Evolutionary conservation across 2,329 filamentous ascomycete species (phyloP).

Genomic region (Ophiosphaerella korrae): DNA sequence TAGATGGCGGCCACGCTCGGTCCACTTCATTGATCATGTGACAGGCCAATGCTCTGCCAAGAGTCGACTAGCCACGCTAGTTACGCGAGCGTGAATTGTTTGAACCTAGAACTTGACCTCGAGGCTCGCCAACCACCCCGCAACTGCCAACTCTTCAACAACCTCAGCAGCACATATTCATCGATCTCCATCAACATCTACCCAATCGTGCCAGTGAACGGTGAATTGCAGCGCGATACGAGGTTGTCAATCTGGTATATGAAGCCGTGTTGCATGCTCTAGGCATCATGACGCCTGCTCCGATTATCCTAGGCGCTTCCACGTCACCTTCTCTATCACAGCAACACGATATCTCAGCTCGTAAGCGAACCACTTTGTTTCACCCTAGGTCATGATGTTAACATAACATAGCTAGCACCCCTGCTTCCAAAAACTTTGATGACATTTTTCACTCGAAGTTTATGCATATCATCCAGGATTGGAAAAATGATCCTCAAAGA

Average conservation of each 20-base stretch:
- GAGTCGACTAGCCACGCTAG: constrained; percentile 32
- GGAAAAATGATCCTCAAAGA: constrained; percentile 36
- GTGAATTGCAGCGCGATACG: constrained; percentile 8
- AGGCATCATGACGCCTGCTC: constrained; percentile 43
- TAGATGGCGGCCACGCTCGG: constrained; percentile 14
- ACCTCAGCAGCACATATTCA: constrained; percentile 26
- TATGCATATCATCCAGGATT: constrained; percentile 40
- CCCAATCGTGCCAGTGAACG: constrained; percentile 4
- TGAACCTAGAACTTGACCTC: constrained; percentile 39
- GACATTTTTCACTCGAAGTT: constrained; percentile 44
- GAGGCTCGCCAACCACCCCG: constrained; percentile 30
- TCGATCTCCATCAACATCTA: constrained; percentile 28
- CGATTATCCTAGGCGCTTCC: constrained; percentile 29
- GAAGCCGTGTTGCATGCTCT: constrained; percentile 30
- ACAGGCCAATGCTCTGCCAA: constrained; percentile 36
- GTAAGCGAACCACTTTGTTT: constrained; percentile 13
- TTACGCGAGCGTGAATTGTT: constrained; percentile 49
- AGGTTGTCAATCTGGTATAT: constrained; percentile 24
- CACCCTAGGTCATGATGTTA: constrained; percentile 2
- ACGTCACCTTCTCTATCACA: constrained; percentile 27
- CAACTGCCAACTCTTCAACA: constrained; percentile 16
- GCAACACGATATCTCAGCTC: constrained; percentile 15
- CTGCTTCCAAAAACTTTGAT: constrained; percentile 35
- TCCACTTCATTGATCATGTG: constrained; percentile 30
- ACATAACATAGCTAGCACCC: constrained; percentile 16